These are phyloP conservation scores for Datisca glomerata DNA, from an alignment of 306 rosid species.

Conservation along the genomic window DNA sequence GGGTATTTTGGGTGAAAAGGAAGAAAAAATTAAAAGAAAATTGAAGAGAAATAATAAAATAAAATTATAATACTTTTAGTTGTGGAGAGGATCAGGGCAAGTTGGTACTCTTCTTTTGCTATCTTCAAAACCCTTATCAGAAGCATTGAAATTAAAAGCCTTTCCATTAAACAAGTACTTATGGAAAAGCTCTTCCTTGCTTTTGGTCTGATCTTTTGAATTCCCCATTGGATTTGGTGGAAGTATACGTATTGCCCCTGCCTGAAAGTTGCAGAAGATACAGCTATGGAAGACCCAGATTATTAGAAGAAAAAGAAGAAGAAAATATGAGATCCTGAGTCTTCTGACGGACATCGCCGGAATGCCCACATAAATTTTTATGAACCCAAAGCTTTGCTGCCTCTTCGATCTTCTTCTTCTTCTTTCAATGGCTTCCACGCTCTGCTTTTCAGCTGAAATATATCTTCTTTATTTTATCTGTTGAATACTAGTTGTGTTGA, in stretches of 20 bases:
- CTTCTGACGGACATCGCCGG: neutral
- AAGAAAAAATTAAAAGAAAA: neutral
- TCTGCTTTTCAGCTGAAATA: neutral
- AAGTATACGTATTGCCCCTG: neutral
- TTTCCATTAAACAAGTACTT: constrained; percentile 2
- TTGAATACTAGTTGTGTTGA: neutral
- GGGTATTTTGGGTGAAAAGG: constrained; percentile 51
- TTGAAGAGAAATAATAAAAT: neutral
- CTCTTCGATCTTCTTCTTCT: neutral
- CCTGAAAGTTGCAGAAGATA: neutral
- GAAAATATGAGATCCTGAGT: too few species aligned
- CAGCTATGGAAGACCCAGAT: neutral
- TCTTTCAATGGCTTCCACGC: neutral
- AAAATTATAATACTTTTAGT: constrained; percentile 31
- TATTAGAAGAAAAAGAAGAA: neutral
- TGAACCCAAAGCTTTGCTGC: too few species aligned
- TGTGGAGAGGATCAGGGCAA: constrained; percentile 99
- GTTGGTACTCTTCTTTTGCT: constrained; percentile 79
- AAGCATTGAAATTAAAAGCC: constrained; percentile 5
- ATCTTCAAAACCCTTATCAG: constrained; percentile 30
- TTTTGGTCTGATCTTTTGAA: neutral
- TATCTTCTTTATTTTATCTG: neutral
- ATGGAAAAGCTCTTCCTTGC: neutral
- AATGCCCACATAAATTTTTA: neutral
- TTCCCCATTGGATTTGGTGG: neutral